These are phyloP conservation scores for Aureobasidium sp. DNA, from an alignment of 2,329 filamentous ascomycete species.

Conservation along the genomic window DNA sequence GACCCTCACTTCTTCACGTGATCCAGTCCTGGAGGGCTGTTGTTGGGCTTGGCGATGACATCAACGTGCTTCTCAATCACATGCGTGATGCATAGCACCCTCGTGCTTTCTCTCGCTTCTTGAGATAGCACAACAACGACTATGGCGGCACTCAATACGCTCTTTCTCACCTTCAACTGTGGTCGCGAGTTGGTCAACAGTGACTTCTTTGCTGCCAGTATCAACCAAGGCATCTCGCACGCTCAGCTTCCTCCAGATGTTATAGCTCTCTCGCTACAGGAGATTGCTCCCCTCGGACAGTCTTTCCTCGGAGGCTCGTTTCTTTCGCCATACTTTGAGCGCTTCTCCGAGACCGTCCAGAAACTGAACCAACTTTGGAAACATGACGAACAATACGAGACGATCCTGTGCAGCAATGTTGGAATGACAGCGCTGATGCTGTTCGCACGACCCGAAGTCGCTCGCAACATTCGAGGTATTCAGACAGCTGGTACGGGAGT, in stretches of 20 bases:
- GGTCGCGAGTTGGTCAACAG: conserved; percentile 64
- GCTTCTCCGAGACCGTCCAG: conserved; percentile 60
- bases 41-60: neutral
- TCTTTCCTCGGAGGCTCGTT: conserved; percentile 81
- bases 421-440: conserved; percentile 88
- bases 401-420: conserved; percentile 64
- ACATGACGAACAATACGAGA: conserved; percentile 57
- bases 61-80: neutral
- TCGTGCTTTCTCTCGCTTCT: neutral
- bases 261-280: conserved; percentile 68
- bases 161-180: conserved; percentile 87
- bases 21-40: neutral
- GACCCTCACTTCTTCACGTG: neutral
- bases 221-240: conserved; percentile 41
- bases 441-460: conserved; percentile 60
- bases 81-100: neutral
- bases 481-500: conserved; percentile 78
- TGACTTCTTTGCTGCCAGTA: conserved; percentile 57
- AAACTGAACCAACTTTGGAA: conserved; percentile 39
- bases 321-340: conserved; percentile 66
- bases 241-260: conserved; percentile 55
- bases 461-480: conserved; percentile 55
- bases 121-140: neutral
- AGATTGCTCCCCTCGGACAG: conserved; percentile 76
- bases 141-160: conserved; percentile 52